Percentiles rank a stretch among this genome's conserved stretches.
These are phyloP conservation scores for Hibiscus trionum DNA, from an alignment of 345 rosid species.

Conservation along the genomic window DNA sequence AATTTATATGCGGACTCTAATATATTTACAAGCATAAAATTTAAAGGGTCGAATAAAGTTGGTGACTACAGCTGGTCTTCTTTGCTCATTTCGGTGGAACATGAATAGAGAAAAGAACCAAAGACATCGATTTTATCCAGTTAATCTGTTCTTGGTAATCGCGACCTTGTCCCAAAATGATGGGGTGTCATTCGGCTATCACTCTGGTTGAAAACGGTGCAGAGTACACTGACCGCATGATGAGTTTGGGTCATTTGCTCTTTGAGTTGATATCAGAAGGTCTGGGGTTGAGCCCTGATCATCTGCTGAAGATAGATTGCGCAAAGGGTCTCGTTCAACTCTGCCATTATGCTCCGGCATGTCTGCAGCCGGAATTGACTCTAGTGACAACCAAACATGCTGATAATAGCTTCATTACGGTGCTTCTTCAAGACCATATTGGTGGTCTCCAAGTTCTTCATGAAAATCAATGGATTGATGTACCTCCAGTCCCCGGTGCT, in stretches of 20 bases:
- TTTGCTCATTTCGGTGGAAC: no score
- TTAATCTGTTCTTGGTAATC: no score
- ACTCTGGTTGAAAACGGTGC: no score
- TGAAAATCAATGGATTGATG: not conserved
- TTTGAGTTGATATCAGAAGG: constrained; percentile 6
- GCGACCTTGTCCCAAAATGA: no score
- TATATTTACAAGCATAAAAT: no score
- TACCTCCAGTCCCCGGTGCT: no score
- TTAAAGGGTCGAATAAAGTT: no score
- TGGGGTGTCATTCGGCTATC: no score
- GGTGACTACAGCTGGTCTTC: no score
- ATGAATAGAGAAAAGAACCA: no score
- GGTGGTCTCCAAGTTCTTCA: not conserved
- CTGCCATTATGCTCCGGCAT: constrained; percentile 6
- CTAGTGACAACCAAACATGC: not conserved
- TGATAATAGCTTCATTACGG: not conserved
- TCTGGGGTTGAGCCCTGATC: constrained; percentile 2
- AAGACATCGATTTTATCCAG: no score
- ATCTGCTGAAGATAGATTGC: constrained; percentile 2
- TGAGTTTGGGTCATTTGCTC: not conserved
- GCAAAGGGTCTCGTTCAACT: not conserved
- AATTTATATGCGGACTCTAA: no score
- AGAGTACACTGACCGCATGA: not conserved
- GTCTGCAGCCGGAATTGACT: constrained; percentile 9
- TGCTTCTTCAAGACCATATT: constrained; percentile 4